Base-by-base conservation (phyloP, 148 eudicot species). In the Dysphania ambrosioides region DNA sequence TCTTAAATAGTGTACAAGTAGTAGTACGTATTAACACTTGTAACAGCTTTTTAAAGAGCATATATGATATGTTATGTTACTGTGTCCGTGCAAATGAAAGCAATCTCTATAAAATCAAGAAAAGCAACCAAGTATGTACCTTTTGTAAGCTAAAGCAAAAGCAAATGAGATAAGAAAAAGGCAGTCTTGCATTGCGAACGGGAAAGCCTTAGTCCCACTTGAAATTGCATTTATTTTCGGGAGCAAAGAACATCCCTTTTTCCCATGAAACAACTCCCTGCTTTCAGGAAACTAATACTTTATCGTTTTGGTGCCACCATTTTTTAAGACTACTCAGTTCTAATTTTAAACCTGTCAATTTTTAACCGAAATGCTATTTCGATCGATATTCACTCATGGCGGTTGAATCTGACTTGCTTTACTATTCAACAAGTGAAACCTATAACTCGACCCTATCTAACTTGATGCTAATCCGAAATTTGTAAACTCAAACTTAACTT, bases 211-310 rank as follows among this genome's bases (percentile, higher is more conserved):
- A 53, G 2, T 18, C 21, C 24, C 8, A 53, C 58, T 53, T 53
- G 58, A n/a, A 53, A 53, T 8, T 56, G 42, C 65, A 71, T 57
- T 34, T 56, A 71, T 56, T 71, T 71, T 71, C 6, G 64, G 64
- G 30, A 57, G 53, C 49, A 40, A 32, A 53, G 40, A 21, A 44
- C 67, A 34, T 7, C 42, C 47, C 32, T 38, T n/a, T 72, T 63
- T 9, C 58, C 76, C 68, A 62, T 62, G 41, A 61, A 63, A 64
- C 70, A 32, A 74, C 30, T 49, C 56, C 68, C 77, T 23, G 32
- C 12, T 63, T n/a, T 8, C 36, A 30, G 70, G 67, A 60, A 60
- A n/a, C 66, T 31, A 61, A 31, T 6, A 31, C 66, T 11, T 61
- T 8, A 13, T 13, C 38, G 2, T 13, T 61, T 15, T 61, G 23